Evolutionary conservation across 2,329 filamentous ascomycete genomes (phyloP).

Genomic region (Clarireedia paspali): DNA sequence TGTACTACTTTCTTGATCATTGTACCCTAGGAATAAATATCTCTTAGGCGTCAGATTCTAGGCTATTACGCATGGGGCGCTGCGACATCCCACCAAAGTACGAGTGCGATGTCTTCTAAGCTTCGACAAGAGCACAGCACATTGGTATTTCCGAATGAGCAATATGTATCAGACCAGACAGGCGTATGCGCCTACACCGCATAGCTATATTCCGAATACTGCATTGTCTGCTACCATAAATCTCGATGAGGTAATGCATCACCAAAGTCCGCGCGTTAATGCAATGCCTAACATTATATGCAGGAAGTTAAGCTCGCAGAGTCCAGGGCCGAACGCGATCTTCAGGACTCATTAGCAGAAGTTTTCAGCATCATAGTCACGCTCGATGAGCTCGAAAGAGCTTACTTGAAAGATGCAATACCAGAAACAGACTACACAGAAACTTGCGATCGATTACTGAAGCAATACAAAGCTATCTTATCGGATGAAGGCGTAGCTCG

Average conservation of each 20-base stretch:
- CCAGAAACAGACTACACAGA: constrained; percentile 90
- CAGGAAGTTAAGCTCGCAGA: constrained; percentile 90
- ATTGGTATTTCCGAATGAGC: background rate
- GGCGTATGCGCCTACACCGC: constrained; percentile 31
- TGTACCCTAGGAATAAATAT: too few relatives aligned
- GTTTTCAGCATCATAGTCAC: constrained; percentile 97
- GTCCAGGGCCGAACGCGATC: constrained; percentile 79
- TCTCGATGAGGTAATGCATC: constrained; percentile 68
- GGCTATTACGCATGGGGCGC: too few relatives aligned
- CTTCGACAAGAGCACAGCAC: background rate
- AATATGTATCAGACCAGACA: constrained; percentile 30
- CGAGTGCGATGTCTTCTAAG: background rate
- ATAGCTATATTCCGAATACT: constrained; percentile 80
- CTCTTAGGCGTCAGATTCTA: too few relatives aligned
- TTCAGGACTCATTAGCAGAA: constrained; percentile 93
- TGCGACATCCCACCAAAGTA: too few relatives aligned
- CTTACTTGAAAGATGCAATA: constrained; percentile 92
- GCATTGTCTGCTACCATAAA: constrained; percentile 83
- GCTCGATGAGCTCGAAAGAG: constrained; percentile 90
- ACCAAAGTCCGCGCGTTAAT: background rate
- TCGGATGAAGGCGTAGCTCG: constrained; percentile 84
- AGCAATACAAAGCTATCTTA: constrained; percentile 94
- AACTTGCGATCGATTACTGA: constrained; percentile 85
- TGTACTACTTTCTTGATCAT: too few relatives aligned
- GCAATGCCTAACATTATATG: background rate